A percentile compares a stretch with the other conserved stretches of the same genome.
Evolutionary conservation across 768 basidiomycete genomes (phyloP).

Genomic region (Collybia mongolica): DNA sequence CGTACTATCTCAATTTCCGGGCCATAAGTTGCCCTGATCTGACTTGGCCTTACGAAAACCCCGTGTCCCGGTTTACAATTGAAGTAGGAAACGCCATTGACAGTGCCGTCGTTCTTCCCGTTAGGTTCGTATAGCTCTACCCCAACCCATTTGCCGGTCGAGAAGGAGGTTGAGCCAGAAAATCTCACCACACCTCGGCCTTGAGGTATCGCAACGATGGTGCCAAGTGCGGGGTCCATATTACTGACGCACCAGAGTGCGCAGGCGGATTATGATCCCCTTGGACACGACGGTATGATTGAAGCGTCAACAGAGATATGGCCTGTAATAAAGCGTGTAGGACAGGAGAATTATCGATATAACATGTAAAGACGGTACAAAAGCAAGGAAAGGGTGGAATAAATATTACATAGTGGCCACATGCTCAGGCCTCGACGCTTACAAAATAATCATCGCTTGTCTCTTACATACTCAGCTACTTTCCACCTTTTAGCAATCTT

Average conservation of each 20-base stretch:
- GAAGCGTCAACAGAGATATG: not conserved
- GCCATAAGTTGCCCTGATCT: conserved; percentile 66
- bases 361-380: too few species aligned
- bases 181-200: conserved; percentile 88
- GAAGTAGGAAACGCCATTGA: conserved; percentile 81
- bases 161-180: conserved; percentile 79
- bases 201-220: conserved; percentile 76
- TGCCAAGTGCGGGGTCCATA: conserved; percentile 45
- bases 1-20: conserved; percentile 34
- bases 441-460: too few species aligned
- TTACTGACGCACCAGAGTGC: conserved; percentile 7
- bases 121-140: conserved; percentile 80
- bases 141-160: conserved; percentile 92
- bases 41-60: conserved; percentile 86
- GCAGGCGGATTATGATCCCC: not conserved
- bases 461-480: too few species aligned
- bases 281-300: not conserved
- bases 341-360: too few species aligned
- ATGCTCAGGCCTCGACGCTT: too few species aligned
- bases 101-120: conserved; percentile 96
- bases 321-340: too few species aligned
- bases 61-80: conserved; percentile 73
- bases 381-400: too few species aligned
- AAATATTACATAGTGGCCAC: too few species aligned
- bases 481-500: too few species aligned